Evolutionary conservation across 805 yeast genomes (phyloP).

Genomic region (Blastobotrys peoriensis): DNA sequence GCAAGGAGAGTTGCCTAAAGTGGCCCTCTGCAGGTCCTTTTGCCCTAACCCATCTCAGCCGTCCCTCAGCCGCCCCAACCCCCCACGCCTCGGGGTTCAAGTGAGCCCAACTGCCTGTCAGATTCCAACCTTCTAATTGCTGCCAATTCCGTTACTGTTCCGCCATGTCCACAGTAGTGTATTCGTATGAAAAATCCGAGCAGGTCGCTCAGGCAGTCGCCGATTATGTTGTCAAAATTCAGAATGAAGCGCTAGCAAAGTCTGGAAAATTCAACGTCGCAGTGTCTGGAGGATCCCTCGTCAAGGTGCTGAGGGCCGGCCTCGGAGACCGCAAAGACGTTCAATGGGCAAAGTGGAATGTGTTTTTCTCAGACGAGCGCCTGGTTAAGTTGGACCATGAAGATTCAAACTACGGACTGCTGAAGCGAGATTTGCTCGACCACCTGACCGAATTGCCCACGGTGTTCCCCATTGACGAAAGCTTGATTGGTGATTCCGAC

Average conservation of each 20-base stretch:
- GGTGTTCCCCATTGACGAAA: constrained; percentile 60
- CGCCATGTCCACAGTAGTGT: constrained; percentile 38
- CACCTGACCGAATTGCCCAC: constrained; percentile 45
- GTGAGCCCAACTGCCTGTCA: no score
- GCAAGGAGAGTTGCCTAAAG: no score
- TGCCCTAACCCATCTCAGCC: no score
- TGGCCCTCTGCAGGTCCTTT: no score
- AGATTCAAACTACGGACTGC: constrained; percentile 82
- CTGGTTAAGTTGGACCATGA: constrained; percentile 73
- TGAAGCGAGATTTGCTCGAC: constrained; percentile 55
- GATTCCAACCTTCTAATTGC: no score
- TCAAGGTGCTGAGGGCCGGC: constrained; percentile 60
- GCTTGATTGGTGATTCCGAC: constrained; percentile 47
- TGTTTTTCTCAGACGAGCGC: constrained; percentile 88
- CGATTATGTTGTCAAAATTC: constrained; percentile 51
- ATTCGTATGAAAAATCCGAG: constrained; percentile 46
- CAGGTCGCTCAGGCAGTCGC: constrained; percentile 68
- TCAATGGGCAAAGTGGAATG: constrained; percentile 39
- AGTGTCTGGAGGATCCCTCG: constrained; percentile 86
- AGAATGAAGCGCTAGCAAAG: constrained; percentile 48
- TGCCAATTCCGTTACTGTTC: no score
- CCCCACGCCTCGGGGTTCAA: no score
- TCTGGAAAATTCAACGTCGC: constrained; percentile 58
- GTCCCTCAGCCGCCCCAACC: no score
- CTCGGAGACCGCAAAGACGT: constrained; percentile 49